phyloP scores from a whole-genome alignment of 768 basidiomycete species.

The Mycena belliarum region DNA sequence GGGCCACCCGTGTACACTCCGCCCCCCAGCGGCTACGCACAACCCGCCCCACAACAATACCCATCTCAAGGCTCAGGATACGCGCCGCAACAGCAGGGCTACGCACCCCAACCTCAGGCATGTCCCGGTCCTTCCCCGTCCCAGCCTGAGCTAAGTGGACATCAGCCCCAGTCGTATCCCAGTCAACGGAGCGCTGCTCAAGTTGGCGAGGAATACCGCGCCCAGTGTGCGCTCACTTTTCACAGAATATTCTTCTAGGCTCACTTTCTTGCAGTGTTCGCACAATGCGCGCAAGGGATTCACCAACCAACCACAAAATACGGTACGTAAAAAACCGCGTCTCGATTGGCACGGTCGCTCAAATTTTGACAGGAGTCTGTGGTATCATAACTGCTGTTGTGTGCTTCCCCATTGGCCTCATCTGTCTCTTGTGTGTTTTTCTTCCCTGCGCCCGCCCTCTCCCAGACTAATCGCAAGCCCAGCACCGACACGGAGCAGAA shows the following conservation, averaged over 20 bases:
- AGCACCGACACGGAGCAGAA: slow-evolving; percentile 34
- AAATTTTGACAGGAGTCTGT: background rate
- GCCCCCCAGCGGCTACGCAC: background rate
- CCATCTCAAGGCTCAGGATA: no score
- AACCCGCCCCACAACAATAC: background rate
- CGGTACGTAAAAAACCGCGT: background rate
- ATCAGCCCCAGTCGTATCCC: slow-evolving; percentile 8
- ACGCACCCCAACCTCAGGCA: slow-evolving; percentile 4
- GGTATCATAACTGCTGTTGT: slow-evolving; percentile 26
- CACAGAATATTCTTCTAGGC: background rate
- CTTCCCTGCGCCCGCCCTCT: slow-evolving; percentile 21
- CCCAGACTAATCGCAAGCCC: background rate
- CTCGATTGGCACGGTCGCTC: background rate
- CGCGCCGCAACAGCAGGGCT: slow-evolving; percentile 1
- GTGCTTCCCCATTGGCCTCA: slow-evolving; percentile 30
- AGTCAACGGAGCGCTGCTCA: slow-evolving; percentile 16
- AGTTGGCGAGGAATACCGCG: slow-evolving; percentile 29
- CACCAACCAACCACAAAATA: slow-evolving; percentile 27
- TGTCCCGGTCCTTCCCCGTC: background rate
- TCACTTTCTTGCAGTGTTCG: slow-evolving; percentile 22
- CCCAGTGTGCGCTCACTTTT: slow-evolving; percentile 22
- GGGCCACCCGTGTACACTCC: slow-evolving; percentile 13
- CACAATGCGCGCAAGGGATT: slow-evolving; percentile 27
- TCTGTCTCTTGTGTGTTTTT: slow-evolving; percentile 30
- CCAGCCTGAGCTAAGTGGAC: background rate